Percentiles rank a stretch among this genome's conserved stretches.
Evolutionary conservation across 2,329 filamentous ascomycete species (phyloP).

Genomic region (Aureobasidium sp.): DNA sequence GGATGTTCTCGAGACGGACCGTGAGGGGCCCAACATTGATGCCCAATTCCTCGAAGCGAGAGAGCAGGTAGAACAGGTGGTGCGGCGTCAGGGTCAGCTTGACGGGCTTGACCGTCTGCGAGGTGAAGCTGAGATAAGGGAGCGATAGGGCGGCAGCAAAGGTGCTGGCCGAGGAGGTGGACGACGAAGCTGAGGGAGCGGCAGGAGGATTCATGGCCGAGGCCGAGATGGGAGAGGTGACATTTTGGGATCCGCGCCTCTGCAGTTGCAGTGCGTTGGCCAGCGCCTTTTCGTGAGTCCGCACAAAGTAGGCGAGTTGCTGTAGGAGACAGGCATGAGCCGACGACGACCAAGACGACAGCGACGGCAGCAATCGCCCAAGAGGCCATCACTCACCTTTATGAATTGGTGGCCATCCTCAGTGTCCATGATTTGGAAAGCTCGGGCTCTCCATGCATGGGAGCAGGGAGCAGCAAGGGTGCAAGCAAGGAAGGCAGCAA

Average conservation of each 20-base stretch:
- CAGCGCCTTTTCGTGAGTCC: conserved; percentile 92
- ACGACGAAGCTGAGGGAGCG: conserved; percentile 58
- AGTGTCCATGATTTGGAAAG: conserved; percentile 58
- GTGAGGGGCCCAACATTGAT: conserved; percentile 95
- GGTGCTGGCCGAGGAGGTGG: conserved; percentile 62
- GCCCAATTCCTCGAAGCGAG: conserved; percentile 85
- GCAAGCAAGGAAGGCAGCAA: conserved; percentile 1
- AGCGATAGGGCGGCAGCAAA: conserved; percentile 82
- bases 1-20: conserved; percentile 86
- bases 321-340: conserved; percentile 35
- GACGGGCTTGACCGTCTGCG: conserved; percentile 76
- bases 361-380: neutral
- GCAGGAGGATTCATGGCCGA: conserved; percentile 48
- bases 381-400: conserved; percentile 53
- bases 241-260: conserved; percentile 53
- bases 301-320: conserved; percentile 94
- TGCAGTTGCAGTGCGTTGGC: conserved; percentile 90
- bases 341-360: conserved; percentile 2
- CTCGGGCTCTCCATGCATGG: conserved; percentile 12
- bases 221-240: conserved; percentile 42
- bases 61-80: conserved; percentile 93
- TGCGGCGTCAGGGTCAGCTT: conserved; percentile 91
- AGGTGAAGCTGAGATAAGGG: conserved; percentile 76
- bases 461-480: conserved; percentile 12
- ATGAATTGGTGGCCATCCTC: conserved; percentile 87